Conservation (phyloP, 1,284 basidiomycete genomes). For the Irpex sp. region DNA sequence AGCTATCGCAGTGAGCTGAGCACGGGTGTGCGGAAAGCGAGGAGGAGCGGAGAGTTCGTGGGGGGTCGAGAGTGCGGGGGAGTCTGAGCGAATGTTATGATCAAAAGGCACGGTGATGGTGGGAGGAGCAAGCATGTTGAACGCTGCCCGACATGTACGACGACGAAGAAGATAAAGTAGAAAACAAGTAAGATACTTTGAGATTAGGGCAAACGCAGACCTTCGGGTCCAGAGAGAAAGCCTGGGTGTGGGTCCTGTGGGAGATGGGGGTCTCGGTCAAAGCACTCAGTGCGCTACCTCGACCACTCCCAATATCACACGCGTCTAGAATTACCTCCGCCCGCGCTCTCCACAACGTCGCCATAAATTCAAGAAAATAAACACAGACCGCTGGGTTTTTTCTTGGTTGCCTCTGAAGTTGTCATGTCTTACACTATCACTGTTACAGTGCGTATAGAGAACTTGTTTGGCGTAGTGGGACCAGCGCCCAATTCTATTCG, state of each 20-base stretch:
- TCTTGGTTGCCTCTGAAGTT: not conserved
- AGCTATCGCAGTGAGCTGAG: slow-evolving; percentile 66
- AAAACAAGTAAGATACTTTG: not conserved
- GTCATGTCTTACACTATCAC: too few relatives aligned
- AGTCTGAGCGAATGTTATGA: slow-evolving; percentile 7
- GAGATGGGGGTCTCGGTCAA: not conserved
- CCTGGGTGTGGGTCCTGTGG: not conserved
- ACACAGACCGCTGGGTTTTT: not conserved
- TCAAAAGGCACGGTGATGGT: slow-evolving; percentile 15
- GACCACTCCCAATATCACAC: not conserved
- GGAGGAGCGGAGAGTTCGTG: slow-evolving; percentile 20
- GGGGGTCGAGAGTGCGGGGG: slow-evolving; percentile 7
- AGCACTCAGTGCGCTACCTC: not conserved
- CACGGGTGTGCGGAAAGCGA: slow-evolving; percentile 73
- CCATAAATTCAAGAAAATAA: not conserved
- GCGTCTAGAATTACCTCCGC: slow-evolving; percentile 2
- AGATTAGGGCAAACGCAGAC: not conserved
- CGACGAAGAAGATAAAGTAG: not conserved
- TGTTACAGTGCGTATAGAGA: too few relatives aligned
- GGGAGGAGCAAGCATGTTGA: slow-evolving; percentile 15
- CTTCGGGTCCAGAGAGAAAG: not conserved
- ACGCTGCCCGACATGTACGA: slow-evolving; percentile 9
- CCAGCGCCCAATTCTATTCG: too few relatives aligned
- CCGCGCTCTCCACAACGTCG: not conserved
- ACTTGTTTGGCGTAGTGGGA: too few relatives aligned